Conservation (phyloP, 1,284 basidiomycete species). For the Agaricales sp. region DNA sequence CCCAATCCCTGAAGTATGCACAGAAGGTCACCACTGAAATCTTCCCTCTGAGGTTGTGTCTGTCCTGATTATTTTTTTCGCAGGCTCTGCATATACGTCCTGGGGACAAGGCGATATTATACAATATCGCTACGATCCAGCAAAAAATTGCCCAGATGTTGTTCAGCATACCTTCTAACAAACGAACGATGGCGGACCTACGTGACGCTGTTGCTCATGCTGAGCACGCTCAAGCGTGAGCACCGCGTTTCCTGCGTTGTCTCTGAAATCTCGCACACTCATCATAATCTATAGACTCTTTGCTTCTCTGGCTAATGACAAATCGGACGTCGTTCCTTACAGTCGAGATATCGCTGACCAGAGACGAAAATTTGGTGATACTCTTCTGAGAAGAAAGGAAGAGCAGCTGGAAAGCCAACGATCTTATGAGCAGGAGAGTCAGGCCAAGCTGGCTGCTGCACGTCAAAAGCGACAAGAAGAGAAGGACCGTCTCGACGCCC, state of each 20-base stretch:
- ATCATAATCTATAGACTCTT: constrained; percentile 68
- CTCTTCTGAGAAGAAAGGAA: constrained; percentile 69
- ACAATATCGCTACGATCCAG: constrained; percentile 95
- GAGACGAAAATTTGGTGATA: constrained; percentile 79
- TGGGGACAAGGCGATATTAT: constrained; percentile 78
- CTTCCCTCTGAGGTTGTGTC: neutral
- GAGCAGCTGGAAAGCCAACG: constrained; percentile 69
- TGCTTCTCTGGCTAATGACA: constrained; percentile 69
- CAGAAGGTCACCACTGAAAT: constrained; percentile 48
- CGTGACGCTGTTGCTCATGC: constrained; percentile 72
- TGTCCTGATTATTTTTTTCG: constrained; percentile 1
- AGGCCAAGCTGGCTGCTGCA: constrained; percentile 67
- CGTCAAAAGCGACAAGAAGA: constrained; percentile 60
- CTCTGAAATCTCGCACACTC: too few relatives aligned
- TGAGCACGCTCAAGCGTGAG: constrained; percentile 80
- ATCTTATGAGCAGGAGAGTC: constrained; percentile 64
- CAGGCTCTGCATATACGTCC: constrained; percentile 79
- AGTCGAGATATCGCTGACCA: constrained; percentile 81
- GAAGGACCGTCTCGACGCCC: constrained; percentile 43
- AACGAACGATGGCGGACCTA: constrained; percentile 74
- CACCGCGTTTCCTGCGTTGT: too few relatives aligned
- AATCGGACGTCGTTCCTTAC: constrained; percentile 67
- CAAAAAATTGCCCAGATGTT: constrained; percentile 90
- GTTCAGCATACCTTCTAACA: constrained; percentile 59
- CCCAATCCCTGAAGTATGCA: constrained; percentile 68